These are phyloP conservation scores for Inonotus obliquus DNA, from an alignment of 1,284 basidiomycete genomes.

Conservation along the genomic window DNA sequence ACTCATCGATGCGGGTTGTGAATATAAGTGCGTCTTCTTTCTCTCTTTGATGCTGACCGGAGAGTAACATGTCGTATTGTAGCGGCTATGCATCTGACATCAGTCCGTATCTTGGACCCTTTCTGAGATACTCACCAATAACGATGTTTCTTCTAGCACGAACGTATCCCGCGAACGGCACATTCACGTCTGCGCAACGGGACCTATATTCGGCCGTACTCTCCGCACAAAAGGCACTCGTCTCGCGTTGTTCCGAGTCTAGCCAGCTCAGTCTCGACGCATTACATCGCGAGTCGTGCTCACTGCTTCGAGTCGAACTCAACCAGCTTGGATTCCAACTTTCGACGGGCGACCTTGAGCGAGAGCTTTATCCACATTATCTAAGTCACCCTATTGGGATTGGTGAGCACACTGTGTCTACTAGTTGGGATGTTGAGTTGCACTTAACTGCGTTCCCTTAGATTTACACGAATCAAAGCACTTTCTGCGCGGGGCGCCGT, in stretches of 20 bases:
- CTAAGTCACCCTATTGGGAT: conserved; percentile 84
- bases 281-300: conserved; percentile 76
- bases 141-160: conserved; percentile 49
- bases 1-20: conserved; percentile 87
- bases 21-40: conserved; percentile 64
- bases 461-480: conserved; percentile 76
- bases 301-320: conserved; percentile 69
- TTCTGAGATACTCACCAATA: conserved; percentile 12
- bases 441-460: conserved; percentile 27
- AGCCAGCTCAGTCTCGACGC: conserved; percentile 61
- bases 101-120: conserved; percentile 43
- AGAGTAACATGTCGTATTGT: conserved; percentile 22
- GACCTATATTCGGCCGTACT: conserved; percentile 87
- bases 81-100: conserved; percentile 97
- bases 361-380: conserved; percentile 82
- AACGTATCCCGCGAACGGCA: conserved; percentile 83
- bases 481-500: conserved; percentile 42
- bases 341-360: conserved; percentile 61
- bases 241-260: conserved; percentile 56
- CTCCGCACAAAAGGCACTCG: conserved; percentile 68
- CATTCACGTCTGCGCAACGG: conserved; percentile 75
- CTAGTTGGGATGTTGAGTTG: conserved; percentile 12
- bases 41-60: neutral
- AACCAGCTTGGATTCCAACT: conserved; percentile 80
- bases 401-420: conserved; percentile 39